Evolutionary conservation across 2,329 filamentous ascomycete genomes (phyloP).

Genomic region (Pseudogymnoascus sp.): DNA sequence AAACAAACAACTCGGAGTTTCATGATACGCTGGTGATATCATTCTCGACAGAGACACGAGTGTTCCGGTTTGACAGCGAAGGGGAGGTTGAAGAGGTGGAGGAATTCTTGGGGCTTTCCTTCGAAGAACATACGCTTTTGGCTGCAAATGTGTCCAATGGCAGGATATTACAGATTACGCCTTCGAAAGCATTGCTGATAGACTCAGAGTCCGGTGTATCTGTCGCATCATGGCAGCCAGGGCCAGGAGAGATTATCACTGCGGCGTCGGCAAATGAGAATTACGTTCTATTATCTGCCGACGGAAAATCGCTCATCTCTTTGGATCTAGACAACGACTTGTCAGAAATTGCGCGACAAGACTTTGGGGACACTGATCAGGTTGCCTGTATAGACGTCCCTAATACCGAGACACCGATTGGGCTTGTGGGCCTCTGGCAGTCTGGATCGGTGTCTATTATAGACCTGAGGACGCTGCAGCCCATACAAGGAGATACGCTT

Average conservation of each 20-base stretch:
- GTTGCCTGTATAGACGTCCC: slow-evolving; percentile 79
- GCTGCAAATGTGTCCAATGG: slow-evolving; percentile 57
- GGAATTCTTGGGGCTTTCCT: slow-evolving; percentile 60
- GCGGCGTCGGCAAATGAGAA: slow-evolving; percentile 67
- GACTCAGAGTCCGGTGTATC: slow-evolving; percentile 51
- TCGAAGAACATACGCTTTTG: slow-evolving; percentile 67
- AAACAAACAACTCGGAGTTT: slow-evolving; percentile 38
- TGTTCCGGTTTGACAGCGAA: slow-evolving; percentile 66
- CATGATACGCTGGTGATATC: slow-evolving; percentile 72
- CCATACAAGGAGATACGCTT: slow-evolving; percentile 58
- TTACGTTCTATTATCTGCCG: slow-evolving; percentile 65
- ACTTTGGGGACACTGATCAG: slow-evolving; percentile 62
- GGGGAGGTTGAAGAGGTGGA: slow-evolving; percentile 83
- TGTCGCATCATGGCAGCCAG: slow-evolving; percentile 52
- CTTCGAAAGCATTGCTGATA: slow-evolving; percentile 52
- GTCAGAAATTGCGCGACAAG: slow-evolving; percentile 48
- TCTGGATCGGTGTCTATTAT: slow-evolving; percentile 73
- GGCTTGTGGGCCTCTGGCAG: slow-evolving; percentile 81
- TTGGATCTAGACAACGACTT: slow-evolving; percentile 57
- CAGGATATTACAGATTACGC: slow-evolving; percentile 70
- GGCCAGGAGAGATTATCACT: slow-evolving; percentile 55
- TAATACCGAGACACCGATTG: slow-evolving; percentile 49
- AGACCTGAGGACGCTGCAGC: slow-evolving; percentile 57
- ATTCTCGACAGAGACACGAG: slow-evolving; percentile 73
- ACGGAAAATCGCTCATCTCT: slow-evolving; percentile 65